Percentiles rank a stretch among this genome's conserved stretches.
Evolutionary conservation across 345 rosid species (phyloP).

Genomic region (Gossypium stocksii): DNA sequence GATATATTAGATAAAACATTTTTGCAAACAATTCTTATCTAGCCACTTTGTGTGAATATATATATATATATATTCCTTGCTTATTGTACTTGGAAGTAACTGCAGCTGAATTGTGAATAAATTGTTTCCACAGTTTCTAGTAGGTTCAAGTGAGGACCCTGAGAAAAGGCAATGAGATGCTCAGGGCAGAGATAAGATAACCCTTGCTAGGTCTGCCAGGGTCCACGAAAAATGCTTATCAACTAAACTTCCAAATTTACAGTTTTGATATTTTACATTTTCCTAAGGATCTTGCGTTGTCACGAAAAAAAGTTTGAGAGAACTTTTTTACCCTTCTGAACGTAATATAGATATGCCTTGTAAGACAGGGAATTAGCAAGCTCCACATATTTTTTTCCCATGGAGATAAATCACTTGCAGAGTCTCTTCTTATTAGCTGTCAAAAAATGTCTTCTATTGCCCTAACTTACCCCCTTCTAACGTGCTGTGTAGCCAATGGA

Average conservation of each 20-base stretch:
- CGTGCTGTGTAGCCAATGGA: conserved; percentile 18
- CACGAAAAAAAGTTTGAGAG: background rate
- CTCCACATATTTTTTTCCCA: conserved; percentile 27
- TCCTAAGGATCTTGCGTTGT: background rate
- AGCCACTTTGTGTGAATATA: too few species aligned
- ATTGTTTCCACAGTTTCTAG: background rate
- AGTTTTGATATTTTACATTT: background rate
- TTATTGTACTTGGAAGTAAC: background rate
- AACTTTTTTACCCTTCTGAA: background rate
- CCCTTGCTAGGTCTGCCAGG: background rate
- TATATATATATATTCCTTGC: too few species aligned
- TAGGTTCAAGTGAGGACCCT: background rate
- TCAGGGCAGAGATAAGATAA: background rate
- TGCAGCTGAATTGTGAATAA: background rate
- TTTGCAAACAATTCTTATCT: too few species aligned
- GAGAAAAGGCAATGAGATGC: background rate
- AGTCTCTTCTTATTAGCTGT: conserved; percentile 34
- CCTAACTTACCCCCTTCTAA: conserved; percentile 16
- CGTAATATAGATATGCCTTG: conserved; percentile 9
- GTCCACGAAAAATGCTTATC: background rate
- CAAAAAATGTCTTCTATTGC: conserved; percentile 32
- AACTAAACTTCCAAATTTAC: background rate
- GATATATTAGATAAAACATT: background rate
- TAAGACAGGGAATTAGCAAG: conserved; percentile 29
- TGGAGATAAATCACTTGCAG: conserved; percentile 6